Conservation (phyloP, 768 basidiomycete species). For the Amanita jacksonii region DNA sequence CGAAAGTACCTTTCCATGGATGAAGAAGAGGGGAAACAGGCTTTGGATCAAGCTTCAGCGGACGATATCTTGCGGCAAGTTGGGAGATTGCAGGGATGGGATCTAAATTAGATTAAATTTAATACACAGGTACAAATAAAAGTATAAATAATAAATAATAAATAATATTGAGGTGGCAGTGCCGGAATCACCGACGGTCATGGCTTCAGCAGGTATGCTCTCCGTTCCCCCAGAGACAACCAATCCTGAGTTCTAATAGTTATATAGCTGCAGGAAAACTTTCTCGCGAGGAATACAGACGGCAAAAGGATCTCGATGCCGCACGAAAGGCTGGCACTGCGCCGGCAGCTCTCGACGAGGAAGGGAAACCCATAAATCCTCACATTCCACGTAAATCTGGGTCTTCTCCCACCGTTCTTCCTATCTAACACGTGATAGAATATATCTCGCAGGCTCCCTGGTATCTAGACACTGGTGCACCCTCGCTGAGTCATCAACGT, state of each 20-base stretch:
- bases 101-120: neutral
- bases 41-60: conserved; percentile 17
- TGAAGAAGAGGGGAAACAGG: conserved; percentile 35
- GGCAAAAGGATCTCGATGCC: conserved; percentile 95
- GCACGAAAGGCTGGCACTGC: conserved; percentile 98
- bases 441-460: conserved; percentile 99
- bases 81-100: conserved; percentile 15
- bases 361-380: conserved; percentile 94
- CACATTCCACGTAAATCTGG: conserved; percentile 85
- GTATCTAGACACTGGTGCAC: conserved; percentile 93
- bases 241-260: no score
- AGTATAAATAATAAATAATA: neutral
- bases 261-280: conserved; percentile 73
- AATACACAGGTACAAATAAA: conserved; percentile 1
- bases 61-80: conserved; percentile 25
- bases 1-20: conserved; percentile 56
- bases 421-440: conserved; percentile 35
- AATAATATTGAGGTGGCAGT: neutral
- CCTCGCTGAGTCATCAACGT: conserved; percentile 92
- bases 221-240: no score
- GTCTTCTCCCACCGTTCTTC: neutral
- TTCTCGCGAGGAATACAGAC: conserved; percentile 88
- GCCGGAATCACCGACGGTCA: conserved; percentile 11
- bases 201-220: conserved; percentile 32
- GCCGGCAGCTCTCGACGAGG: conserved; percentile 89